Percentiles rank a stretch among this genome's conserved stretches.
Conservation (phyloP, 306 rosid genomes). For the Ormosia emarginata region DNA sequence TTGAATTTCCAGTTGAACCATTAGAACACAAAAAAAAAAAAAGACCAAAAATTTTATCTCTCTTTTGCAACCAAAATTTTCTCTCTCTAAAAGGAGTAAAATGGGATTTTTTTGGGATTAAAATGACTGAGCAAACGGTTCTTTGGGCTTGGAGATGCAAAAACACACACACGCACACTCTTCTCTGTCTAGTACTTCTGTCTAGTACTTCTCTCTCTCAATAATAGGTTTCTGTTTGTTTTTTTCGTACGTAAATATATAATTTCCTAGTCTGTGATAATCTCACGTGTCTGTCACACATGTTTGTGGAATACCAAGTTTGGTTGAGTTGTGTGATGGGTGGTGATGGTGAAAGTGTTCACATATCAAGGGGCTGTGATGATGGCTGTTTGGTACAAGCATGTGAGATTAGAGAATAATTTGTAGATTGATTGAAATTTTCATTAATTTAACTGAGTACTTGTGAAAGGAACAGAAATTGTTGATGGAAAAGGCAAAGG, state of each 20-base stretch:
- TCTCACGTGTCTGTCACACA: slow-evolving; percentile 19
- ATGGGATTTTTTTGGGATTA: slow-evolving; percentile 45
- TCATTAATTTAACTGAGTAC: slow-evolving; percentile 14
- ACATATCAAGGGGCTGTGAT: slow-evolving; percentile 32
- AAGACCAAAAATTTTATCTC: slow-evolving; percentile 21
- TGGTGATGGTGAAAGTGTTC: neutral
- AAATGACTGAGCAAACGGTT: slow-evolving; percentile 55
- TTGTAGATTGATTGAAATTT: slow-evolving; percentile 15
- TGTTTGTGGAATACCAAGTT: neutral
- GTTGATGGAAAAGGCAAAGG: neutral
- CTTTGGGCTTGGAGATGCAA: slow-evolving; percentile 44
- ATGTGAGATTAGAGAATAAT: slow-evolving; percentile 22
- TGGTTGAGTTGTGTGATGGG: neutral
- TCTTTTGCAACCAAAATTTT: slow-evolving; percentile 21
- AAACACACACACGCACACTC: slow-evolving; percentile 28
- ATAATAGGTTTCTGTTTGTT: slow-evolving; percentile 48
- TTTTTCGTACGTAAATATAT: slow-evolving; percentile 31
- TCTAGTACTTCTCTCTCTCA: slow-evolving; percentile 43
- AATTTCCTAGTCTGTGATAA: slow-evolving; percentile 27
- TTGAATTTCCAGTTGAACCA: slow-evolving; percentile 67
- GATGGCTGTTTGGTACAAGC: neutral
- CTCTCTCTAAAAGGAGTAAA: slow-evolving; percentile 67
- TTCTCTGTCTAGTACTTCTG: slow-evolving; percentile 33
- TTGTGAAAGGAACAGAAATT: slow-evolving; percentile 26
- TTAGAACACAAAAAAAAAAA: slow-evolving; percentile 35